These are phyloP conservation scores for Ballota nigra DNA, from an alignment of 257 asterid species.

Conservation along the genomic window DNA sequence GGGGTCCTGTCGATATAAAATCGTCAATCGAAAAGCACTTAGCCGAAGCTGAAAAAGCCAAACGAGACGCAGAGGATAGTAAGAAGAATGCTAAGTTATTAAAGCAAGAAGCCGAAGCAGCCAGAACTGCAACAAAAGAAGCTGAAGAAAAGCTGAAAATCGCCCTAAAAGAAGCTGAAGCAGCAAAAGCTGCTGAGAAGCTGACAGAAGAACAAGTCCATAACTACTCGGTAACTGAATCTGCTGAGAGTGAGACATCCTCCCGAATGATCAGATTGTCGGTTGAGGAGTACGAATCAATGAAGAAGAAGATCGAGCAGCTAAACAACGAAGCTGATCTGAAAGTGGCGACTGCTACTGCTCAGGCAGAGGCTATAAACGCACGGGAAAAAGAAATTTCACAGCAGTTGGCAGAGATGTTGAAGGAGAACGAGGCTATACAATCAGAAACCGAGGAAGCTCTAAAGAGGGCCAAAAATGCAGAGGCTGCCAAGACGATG, in stretches of 20 bases:
- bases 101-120: constrained; percentile 52
- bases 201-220: constrained; percentile 43
- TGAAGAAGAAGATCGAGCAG: constrained; percentile 46
- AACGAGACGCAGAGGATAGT: constrained; percentile 40
- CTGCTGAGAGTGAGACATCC: constrained; percentile 16
- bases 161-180: constrained; percentile 46
- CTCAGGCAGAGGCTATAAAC: constrained; percentile 40
- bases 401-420: constrained; percentile 39
- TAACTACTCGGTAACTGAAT: constrained; percentile 22
- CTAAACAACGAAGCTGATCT: constrained; percentile 41
- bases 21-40: constrained; percentile 38
- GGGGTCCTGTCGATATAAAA: constrained; percentile 29
- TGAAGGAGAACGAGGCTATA: constrained; percentile 42
- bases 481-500: constrained; percentile 57
- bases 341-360: constrained; percentile 54
- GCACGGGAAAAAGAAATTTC: constrained; percentile 35
- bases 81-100: constrained; percentile 29
- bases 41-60: constrained; percentile 42
- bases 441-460: constrained; percentile 55
- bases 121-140: constrained; percentile 35
- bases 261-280: constrained; percentile 40
- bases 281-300: constrained; percentile 38
- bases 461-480: constrained; percentile 60
- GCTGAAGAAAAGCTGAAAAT: constrained; percentile 50
- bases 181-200: constrained; percentile 56